phyloP scores from a whole-genome alignment of 2,329 filamentous ascomycete species.

The Fusarium begoniae region DNA sequence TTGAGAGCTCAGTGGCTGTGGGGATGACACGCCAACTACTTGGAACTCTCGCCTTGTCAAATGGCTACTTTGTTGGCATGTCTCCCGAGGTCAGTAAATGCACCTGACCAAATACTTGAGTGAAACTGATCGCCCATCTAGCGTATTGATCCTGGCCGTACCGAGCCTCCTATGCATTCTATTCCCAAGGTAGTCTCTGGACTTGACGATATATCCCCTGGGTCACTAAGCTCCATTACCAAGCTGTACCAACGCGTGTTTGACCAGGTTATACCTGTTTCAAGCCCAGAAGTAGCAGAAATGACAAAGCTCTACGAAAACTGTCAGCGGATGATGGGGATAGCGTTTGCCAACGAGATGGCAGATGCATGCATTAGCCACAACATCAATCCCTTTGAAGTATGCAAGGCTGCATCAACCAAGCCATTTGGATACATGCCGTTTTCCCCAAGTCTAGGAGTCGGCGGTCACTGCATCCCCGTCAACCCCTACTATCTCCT shows the following conservation, averaged over 20 bases:
- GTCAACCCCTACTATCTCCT: neutral
- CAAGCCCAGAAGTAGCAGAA: neutral
- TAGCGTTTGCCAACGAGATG: neutral
- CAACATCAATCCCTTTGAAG: neutral
- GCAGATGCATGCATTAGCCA: neutral
- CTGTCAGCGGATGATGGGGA: neutral
- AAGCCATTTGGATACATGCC: neutral
- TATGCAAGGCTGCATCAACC: neutral
- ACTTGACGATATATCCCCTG: neutral
- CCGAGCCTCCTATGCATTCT: neutral
- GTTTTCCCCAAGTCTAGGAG: neutral
- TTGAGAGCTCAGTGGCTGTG: neutral
- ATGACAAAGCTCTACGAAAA: neutral
- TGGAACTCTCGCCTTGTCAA: neutral
- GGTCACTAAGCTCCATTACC: neutral
- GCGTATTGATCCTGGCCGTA: neutral
- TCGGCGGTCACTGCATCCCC: neutral
- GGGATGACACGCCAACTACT: neutral
- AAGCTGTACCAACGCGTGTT: neutral
- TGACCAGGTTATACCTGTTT: neutral
- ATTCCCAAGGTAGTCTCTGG: neutral
- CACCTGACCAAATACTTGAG: neutral
- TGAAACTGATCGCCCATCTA: neutral
- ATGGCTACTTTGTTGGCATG: neutral
- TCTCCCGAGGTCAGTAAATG: neutral